Evolutionary conservation across 352 stramenopile species (phyloP).

Genomic region (Pythium aristosporum): DNA sequence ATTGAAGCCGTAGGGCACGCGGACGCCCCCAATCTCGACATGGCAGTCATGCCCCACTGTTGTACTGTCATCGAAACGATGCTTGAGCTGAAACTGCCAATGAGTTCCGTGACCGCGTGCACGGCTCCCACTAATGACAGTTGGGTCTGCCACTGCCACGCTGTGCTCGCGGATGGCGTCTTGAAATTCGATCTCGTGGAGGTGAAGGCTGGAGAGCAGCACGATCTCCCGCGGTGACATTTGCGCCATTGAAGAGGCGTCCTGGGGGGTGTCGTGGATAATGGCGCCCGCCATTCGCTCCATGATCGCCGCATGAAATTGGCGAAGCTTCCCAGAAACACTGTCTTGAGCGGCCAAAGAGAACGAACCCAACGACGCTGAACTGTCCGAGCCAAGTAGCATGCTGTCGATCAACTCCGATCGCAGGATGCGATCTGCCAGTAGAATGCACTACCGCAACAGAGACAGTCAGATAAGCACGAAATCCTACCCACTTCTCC

Average conservation of each 20-base stretch:
- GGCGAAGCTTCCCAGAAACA: conserved; percentile 9
- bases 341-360: not conserved
- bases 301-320: conserved; percentile 13
- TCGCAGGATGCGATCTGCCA: conserved; percentile 49
- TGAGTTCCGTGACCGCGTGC: conserved; percentile 21
- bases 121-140: not conserved
- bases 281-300: not conserved
- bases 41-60: conserved; percentile 65
- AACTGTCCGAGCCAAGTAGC: conserved; percentile 1
- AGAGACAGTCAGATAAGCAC: not conserved
- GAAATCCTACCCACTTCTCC: not conserved
- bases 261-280: too few relatives aligned
- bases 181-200: conserved; percentile 59
- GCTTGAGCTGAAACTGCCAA: conserved; percentile 62
- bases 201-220: conserved; percentile 30
- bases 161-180: conserved; percentile 44
- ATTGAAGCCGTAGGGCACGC: conserved; percentile 65
- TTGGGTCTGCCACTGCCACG: not conserved
- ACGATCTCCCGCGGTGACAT: conserved; percentile 28
- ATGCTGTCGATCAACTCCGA: conserved; percentile 41
- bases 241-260: not conserved
- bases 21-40: conserved; percentile 49
- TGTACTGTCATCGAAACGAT: conserved; percentile 55
- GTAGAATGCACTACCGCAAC: conserved; percentile 29
- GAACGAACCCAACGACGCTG: not conserved